Percentiles rank a stretch among this genome's conserved stretches.
Evolutionary conservation across 495 filamentous ascomycete genomes (phyloP).

Genomic region (Hypoxylon trugodes): DNA sequence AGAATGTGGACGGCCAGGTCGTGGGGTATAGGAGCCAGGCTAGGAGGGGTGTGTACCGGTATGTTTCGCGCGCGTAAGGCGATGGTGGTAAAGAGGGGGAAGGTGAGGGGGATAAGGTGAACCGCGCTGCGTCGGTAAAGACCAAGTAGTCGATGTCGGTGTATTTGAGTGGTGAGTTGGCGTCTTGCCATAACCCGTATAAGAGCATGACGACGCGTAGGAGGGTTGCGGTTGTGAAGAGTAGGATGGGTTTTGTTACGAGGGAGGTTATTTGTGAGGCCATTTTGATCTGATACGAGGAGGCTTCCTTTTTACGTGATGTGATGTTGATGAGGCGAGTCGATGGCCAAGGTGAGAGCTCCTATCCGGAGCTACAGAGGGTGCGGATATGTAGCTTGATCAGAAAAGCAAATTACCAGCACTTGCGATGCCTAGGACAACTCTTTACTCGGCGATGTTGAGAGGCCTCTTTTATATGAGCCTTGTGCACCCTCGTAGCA

Average conservation of each 20-base stretch:
- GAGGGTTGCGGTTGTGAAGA: conserved; percentile 73
- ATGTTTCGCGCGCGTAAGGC: conserved; percentile 90
- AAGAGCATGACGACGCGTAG: conserved; percentile 77
- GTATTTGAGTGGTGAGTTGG: conserved; percentile 89
- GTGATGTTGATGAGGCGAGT: background rate
- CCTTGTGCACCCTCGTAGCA: background rate
- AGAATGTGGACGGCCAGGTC: conserved; percentile 62
- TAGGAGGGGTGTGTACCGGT: conserved; percentile 93
- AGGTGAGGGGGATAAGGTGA: conserved; percentile 52
- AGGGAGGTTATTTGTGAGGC: conserved; percentile 39
- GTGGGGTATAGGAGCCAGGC: conserved; percentile 92
- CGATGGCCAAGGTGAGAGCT: background rate
- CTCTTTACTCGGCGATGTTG: background rate
- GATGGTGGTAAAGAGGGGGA: conserved; percentile 50
- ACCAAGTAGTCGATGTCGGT: conserved; percentile 99
- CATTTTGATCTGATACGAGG: conserved; percentile 5
- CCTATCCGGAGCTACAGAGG: too few relatives aligned
- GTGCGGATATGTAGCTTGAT: too few relatives aligned
- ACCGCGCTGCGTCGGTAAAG: conserved; percentile 95
- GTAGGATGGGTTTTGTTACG: conserved; percentile 53
- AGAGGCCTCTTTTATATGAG: background rate
- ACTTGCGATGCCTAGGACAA: background rate
- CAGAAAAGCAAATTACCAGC: conserved; percentile 6
- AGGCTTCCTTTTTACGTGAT: background rate
- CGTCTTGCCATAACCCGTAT: conserved; percentile 92